Evolutionary conservation across 2,329 filamentous ascomycete genomes (phyloP).

Genomic region (Aureobasidium sp.): DNA sequence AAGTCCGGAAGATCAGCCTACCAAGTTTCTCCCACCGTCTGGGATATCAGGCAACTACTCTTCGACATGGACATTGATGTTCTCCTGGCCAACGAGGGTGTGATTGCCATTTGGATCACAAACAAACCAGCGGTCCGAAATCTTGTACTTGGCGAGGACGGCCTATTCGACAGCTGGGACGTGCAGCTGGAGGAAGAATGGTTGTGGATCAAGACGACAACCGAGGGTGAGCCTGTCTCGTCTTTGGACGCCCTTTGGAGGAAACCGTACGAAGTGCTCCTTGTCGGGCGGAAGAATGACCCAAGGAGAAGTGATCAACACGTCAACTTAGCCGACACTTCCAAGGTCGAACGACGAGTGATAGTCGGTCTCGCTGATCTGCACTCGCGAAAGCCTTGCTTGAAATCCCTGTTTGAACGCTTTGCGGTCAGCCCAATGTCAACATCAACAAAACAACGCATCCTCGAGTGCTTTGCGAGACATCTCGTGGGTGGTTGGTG

Average conservation of each 20-base stretch:
- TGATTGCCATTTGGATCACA: conserved; percentile 69
- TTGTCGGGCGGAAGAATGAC: conserved; percentile 44
- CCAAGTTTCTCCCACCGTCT: conserved; percentile 11
- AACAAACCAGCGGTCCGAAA: conserved; percentile 55
- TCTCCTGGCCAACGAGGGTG: conserved; percentile 44
- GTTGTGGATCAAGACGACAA: conserved; percentile 70
- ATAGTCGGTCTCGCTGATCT: conserved; percentile 64
- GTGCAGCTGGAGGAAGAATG: conserved; percentile 60
- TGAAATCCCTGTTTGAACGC: conserved; percentile 42
- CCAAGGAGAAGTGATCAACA: conserved; percentile 13
- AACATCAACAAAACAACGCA: conserved; percentile 37
- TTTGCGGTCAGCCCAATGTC: conserved; percentile 41
- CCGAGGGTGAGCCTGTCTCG: conserved; percentile 54
- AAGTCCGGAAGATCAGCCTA: conserved; percentile 12
- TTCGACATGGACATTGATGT: conserved; percentile 40
- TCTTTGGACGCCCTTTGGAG: conserved; percentile 53
- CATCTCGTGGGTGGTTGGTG: conserved; percentile 68
- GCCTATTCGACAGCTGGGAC: conserved; percentile 59
- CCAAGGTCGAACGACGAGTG: conserved; percentile 41
- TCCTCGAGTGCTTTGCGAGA: conserved; percentile 69
- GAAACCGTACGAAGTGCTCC: conserved; percentile 67
- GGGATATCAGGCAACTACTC: conserved; percentile 38
- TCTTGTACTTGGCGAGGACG: conserved; percentile 44
- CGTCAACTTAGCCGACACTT: not conserved
- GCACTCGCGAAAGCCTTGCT: conserved; percentile 69